Evolutionary conservation across 345 rosid species (phyloP), one percentile per base, ranked within the genome.

Genomic region (Populus deltoides): DNA sequence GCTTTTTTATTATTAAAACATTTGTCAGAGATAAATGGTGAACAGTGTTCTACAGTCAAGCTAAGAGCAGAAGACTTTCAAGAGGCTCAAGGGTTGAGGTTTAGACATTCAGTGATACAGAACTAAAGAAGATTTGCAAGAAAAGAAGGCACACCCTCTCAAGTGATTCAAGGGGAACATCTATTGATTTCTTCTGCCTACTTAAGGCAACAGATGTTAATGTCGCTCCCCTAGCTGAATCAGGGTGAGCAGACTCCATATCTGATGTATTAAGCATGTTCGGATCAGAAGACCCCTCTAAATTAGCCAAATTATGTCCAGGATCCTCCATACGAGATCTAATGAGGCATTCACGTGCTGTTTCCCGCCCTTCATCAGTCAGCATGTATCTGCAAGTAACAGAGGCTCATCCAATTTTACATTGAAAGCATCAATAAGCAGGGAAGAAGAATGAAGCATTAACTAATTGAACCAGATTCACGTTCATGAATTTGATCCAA

Each of bases 341-440:
- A 72, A 65, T 66, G 47, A 90, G 84, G 81, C 98, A 93, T 43
- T 92, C 93, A 27, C 77, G 86, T 66, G 98, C 98, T 76, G 85
- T 88, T 68, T 91, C 93, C 73, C 69, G 85, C 74, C 99, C 99
- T 87, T 88, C 93, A 76, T 63, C 88, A 68, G 97, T 92, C 85
- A 95, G 89, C 98, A 87, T 95, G 83, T 91, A 95, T 88, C 98
- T 95, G 83, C 10, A 83, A 75, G 35, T 70, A 72, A 13, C 11
- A 25, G 7, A 59, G n/a, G 27, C 6, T 33, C 11, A 15, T n/a
- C 25, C 70, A 33, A 41, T 41, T 68, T 53, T 24, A 73, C 45
- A 22, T 43, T 29, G 4, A 25, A 33, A 47, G 49, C 9, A 47
- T 49, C 51, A 63, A 71, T 29, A 41, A 47, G 27, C 47, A 35